Evolutionary conservation across 768 basidiomycete species (phyloP), one percentile per base, ranked within the genome.

Genomic region (Lactarius pseudohatsudake): DNA sequence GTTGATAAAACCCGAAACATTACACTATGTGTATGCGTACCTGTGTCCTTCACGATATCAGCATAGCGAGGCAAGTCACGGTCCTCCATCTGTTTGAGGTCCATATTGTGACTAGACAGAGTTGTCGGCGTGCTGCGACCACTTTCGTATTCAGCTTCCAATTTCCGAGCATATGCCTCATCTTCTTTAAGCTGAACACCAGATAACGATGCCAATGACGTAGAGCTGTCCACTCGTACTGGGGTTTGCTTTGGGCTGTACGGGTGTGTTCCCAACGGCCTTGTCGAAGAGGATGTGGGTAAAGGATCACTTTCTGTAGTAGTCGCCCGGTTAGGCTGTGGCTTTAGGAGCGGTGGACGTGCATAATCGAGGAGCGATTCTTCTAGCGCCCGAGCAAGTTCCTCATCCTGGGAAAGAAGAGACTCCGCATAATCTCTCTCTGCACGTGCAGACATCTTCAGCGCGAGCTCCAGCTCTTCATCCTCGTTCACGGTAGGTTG

Each of bases 391-490:
- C 53, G 70, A 63, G 62, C 62, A 36, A 64, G 30, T 7, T 43
- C 65, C 22, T 11, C 66, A 30, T 58, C 66, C 30, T 69, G 64
- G 13, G 61, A 56, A 43, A 41, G 26, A 36, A 64, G 58, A 18
- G 66, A 43, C 20, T 64, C 36, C 15, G 28, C 20, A 58, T 47
- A 41, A 8, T 54, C 64, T 22, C 67, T 36, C 20, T 32, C 57
- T 26, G 40, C 18, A 18, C 40, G 59, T 71, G 81, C 67, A 1
- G 87, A 89, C 65, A 82, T 82, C 69, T 84, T 81, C 64, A 92
- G 70, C 0, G 89, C 91, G 67, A 80, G 80, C 26, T 84, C 84
- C 16, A 92, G 77, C 53, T 91, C 87, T 36, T 86, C 85, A 64
- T 90, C 88, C 72, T 92, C 89, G 47, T 45, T 59, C 38, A 58